Conservation (phyloP, 306 rosid genomes). For the Cicer bijugum region DNA sequence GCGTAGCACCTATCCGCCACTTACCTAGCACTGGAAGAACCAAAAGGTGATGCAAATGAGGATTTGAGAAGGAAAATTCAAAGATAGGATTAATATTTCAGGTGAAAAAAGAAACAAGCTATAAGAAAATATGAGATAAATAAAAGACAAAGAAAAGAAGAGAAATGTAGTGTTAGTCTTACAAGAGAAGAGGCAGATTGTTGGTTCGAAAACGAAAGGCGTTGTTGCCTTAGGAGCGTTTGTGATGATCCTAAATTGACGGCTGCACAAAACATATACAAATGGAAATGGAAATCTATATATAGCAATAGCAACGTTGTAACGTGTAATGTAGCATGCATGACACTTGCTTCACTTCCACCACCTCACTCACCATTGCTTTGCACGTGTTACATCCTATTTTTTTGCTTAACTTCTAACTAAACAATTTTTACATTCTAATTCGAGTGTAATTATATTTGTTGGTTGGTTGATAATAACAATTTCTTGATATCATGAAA, state of each 20-base stretch:
- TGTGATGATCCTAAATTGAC: conserved; percentile 42
- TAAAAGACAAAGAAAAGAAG: not conserved
- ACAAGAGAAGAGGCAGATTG: not conserved
- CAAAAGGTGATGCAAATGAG: not conserved
- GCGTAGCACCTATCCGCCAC: too few relatives aligned
- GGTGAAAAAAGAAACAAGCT: too few relatives aligned
- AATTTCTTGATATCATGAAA: too few relatives aligned
- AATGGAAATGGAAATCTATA: too few relatives aligned
- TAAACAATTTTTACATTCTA: too few relatives aligned
- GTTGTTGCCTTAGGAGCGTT: not conserved
- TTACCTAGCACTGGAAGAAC: too few relatives aligned
- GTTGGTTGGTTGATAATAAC: too few relatives aligned
- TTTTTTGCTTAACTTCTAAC: too few relatives aligned
- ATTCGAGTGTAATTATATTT: too few relatives aligned
- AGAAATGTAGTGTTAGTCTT: not conserved
- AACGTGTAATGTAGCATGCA: conserved; percentile 48
- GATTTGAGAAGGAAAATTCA: not conserved
- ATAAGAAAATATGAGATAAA: not conserved
- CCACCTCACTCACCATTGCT: not conserved
- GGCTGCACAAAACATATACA: not conserved
- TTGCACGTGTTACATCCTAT: conserved; percentile 41
- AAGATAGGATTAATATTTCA: too few relatives aligned
- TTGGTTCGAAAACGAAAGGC: not conserved
- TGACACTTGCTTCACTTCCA: conserved; percentile 40
- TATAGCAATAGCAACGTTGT: conserved; percentile 17